Percentiles rank a stretch among this genome's conserved stretches.
Conservation (phyloP, 2,329 filamentous ascomycete genomes). For the Trichoderma hamatum region DNA sequence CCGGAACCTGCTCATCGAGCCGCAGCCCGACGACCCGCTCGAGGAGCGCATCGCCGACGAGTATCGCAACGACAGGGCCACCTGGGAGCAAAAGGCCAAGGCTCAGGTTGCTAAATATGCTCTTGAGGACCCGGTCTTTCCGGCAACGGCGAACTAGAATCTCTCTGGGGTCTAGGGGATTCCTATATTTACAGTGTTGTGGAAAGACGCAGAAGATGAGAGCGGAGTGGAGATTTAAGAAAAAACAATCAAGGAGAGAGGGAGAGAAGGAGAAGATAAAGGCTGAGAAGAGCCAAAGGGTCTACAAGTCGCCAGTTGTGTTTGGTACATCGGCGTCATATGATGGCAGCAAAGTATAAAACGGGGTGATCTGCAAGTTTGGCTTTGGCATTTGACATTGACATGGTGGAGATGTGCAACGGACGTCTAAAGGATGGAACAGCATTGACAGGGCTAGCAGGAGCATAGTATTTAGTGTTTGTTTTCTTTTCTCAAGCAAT, state of each 20-base stretch:
- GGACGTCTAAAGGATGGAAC: neutral
- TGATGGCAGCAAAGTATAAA: neutral
- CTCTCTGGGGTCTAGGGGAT: neutral
- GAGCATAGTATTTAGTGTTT: neutral
- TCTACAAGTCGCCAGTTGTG: neutral
- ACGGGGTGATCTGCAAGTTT: neutral
- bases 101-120: slow-evolving; percentile 78
- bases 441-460: neutral
- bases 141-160: slow-evolving; percentile 23
- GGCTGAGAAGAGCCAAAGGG: neutral
- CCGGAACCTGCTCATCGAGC: slow-evolving; percentile 73
- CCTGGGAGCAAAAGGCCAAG: slow-evolving; percentile 75
- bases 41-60: slow-evolving; percentile 85
- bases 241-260: neutral
- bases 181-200: neutral
- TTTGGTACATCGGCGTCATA: neutral
- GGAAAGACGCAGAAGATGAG: neutral
- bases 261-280: neutral
- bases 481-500: neutral
- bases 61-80: slow-evolving; percentile 67
- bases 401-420: neutral
- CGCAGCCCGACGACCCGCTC: slow-evolving; percentile 86
- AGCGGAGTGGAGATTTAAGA: neutral
- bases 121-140: slow-evolving; percentile 46
- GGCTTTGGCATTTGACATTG: neutral